A percentile compares a stretch with the other conserved stretches of the same genome.
These are phyloP conservation scores for Rubia yunnanensis DNA, from an alignment of 257 asterid genomes.

Conservation along the genomic window DNA sequence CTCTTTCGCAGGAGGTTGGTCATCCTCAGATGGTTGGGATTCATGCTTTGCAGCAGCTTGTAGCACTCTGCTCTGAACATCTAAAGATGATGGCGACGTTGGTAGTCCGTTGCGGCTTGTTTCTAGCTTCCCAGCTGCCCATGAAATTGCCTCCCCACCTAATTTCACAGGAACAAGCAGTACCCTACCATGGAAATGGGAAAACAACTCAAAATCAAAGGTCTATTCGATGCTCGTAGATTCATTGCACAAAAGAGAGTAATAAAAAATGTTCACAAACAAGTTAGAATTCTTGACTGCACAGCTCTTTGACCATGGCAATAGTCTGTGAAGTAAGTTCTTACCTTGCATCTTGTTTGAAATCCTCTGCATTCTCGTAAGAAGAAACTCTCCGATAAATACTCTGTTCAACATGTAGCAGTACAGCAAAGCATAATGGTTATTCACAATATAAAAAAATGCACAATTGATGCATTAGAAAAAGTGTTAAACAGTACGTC, in stretches of 20 bases:
- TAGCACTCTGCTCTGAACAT: slow-evolving; percentile 76
- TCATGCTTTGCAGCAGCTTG: slow-evolving; percentile 97
- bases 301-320: too few species aligned
- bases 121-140: slow-evolving; percentile 71
- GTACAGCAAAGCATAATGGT: background rate
- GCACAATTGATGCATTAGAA: background rate
- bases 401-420: slow-evolving; percentile 39
- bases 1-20: slow-evolving; percentile 23
- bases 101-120: slow-evolving; percentile 68
- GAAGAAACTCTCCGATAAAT: slow-evolving; percentile 50
- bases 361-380: slow-evolving; percentile 58
- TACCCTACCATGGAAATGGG: slow-evolving; percentile 25
- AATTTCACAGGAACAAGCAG: slow-evolving; percentile 56
- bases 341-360: slow-evolving; percentile 71
- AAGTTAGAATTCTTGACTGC: background rate
- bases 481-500: background rate
- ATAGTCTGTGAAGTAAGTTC: slow-evolving; percentile 9
- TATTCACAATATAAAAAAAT: background rate
- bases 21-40: slow-evolving; percentile 65
- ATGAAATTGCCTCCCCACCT: slow-evolving; percentile 62
- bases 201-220: background rate
- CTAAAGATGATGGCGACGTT: slow-evolving; percentile 75
- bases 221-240: background rate
- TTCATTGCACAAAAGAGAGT: background rate
- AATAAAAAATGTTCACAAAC: background rate